These are phyloP conservation scores for Tetradesmus lagerheimii DNA, from an alignment of 139 green algal genomes.

Conservation along the genomic window DNA sequence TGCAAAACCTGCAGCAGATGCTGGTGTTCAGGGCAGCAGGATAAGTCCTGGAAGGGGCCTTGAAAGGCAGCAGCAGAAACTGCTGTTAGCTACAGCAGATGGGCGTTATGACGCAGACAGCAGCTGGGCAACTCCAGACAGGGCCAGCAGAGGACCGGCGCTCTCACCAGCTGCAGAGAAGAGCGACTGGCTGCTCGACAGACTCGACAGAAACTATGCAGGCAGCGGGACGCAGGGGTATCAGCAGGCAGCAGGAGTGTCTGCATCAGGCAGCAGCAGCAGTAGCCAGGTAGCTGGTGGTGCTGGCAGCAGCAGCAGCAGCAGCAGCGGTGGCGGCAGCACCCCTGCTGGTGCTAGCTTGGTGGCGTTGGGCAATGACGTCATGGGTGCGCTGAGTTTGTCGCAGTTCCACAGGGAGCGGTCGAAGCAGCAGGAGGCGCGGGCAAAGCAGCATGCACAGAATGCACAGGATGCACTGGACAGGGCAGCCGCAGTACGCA, in stretches of 20 bases:
- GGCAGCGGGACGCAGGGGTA: too few relatives aligned
- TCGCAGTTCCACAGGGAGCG: slow-evolving; percentile 48
- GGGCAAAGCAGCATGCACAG: slow-evolving; percentile 49
- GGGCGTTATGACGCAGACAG: not conserved
- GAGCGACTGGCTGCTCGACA: not conserved
- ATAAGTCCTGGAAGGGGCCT: not conserved
- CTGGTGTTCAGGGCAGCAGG: not conserved
- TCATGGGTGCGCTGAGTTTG: slow-evolving; percentile 42
- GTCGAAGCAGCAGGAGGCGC: slow-evolving; percentile 51
- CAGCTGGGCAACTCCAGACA: not conserved
- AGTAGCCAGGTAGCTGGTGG: not conserved
- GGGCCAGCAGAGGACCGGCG: not conserved
- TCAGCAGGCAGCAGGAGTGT: not conserved
- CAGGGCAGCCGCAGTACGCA: slow-evolving; percentile 30
- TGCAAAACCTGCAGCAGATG: not conserved
- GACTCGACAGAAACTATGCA: not conserved
- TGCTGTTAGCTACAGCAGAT: not conserved
- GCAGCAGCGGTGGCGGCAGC: not conserved
- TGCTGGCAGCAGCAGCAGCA: slow-evolving; percentile 1
- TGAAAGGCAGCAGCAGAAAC: not conserved
- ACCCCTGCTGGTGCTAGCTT: not conserved
- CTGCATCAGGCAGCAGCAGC: not conserved
- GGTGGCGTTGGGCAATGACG: not conserved
- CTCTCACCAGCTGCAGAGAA: not conserved
- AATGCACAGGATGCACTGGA: not conserved